These are phyloP conservation scores for Blumeriella jaapii DNA, from an alignment of 2,329 filamentous ascomycete genomes.

Conservation along the genomic window DNA sequence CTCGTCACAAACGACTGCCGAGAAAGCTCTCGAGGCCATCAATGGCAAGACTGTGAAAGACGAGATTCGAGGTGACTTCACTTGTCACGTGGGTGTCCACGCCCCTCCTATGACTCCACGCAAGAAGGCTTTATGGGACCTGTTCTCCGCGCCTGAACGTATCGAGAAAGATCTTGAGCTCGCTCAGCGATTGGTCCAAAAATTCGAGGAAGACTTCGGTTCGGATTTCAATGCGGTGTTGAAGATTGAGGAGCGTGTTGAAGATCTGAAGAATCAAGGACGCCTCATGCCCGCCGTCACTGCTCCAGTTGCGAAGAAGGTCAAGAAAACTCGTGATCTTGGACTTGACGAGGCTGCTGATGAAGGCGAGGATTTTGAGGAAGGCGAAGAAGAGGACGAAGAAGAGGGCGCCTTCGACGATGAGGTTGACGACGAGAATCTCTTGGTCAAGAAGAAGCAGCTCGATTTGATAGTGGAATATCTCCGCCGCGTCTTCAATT, in stretches of 20 bases:
- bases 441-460: constrained; percentile 90
- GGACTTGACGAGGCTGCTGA: constrained; percentile 51
- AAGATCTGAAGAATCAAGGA: constrained; percentile 65
- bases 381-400: constrained; percentile 69
- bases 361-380: constrained; percentile 41
- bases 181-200: constrained; percentile 69
- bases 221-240: constrained; percentile 63
- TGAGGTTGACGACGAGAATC: constrained; percentile 80
- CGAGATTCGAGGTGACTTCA: constrained; percentile 86
- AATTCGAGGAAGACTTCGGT: constrained; percentile 75
- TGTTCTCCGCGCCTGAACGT: constrained; percentile 89
- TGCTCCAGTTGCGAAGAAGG: constrained; percentile 45
- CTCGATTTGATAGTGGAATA: constrained; percentile 95
- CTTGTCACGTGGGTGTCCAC: constrained; percentile 93
- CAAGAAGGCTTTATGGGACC: constrained; percentile 93
- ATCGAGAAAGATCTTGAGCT: constrained; percentile 83
- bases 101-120: constrained; percentile 74
- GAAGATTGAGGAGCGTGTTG: constrained; percentile 78
- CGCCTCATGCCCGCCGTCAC: constrained; percentile 57
- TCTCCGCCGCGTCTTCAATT: constrained; percentile 90
- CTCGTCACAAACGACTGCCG: constrained; percentile 49
- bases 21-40: constrained; percentile 84
- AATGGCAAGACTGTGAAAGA: constrained; percentile 98
- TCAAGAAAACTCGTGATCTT: constrained; percentile 48
- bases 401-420: constrained; percentile 54